Percentiles rank a stretch among this genome's conserved stretches.
Evolutionary conservation across 2,329 filamentous ascomycete species (phyloP).

Genomic region (Epichloe typhina): DNA sequence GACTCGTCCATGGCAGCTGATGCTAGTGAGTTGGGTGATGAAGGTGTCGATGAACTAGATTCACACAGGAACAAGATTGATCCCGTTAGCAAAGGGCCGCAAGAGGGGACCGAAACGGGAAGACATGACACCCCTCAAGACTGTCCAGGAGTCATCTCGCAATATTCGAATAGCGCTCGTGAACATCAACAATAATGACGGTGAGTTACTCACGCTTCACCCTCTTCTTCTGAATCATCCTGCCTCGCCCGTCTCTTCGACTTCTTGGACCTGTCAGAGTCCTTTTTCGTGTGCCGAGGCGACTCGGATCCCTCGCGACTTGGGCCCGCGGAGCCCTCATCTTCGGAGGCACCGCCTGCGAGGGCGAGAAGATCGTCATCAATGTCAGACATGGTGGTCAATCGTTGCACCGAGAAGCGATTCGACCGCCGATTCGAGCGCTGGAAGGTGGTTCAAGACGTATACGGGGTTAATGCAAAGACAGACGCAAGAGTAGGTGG

Average conservation of each 20-base stretch:
- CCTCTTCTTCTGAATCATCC: conserved; percentile 50
- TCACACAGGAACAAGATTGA: background rate
- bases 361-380: conserved; percentile 91
- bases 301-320: conserved; percentile 44
- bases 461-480: background rate
- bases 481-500: background rate
- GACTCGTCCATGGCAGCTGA: conserved; percentile 88
- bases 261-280: conserved; percentile 29
- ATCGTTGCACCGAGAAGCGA: background rate
- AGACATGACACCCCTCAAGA: background rate
- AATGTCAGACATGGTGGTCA: conserved; percentile 62
- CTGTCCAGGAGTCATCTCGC: background rate
- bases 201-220: conserved; percentile 25
- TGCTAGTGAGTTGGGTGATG: conserved; percentile 60
- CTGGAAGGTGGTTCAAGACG: background rate
- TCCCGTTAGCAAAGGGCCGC: conserved; percentile 4
- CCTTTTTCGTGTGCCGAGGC: conserved; percentile 26
- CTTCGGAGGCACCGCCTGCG: conserved; percentile 63
- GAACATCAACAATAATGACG: background rate
- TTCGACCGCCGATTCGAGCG: background rate
- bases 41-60: conserved; percentile 52
- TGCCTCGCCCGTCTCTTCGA: conserved; percentile 31
- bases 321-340: conserved; percentile 40
- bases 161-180: background rate
- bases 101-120: background rate